A percentile compares a stretch with the other conserved stretches of the same genome.
These are phyloP conservation scores for Nemania sp. DNA, from an alignment of 2,329 filamentous ascomycete species.

Conservation along the genomic window DNA sequence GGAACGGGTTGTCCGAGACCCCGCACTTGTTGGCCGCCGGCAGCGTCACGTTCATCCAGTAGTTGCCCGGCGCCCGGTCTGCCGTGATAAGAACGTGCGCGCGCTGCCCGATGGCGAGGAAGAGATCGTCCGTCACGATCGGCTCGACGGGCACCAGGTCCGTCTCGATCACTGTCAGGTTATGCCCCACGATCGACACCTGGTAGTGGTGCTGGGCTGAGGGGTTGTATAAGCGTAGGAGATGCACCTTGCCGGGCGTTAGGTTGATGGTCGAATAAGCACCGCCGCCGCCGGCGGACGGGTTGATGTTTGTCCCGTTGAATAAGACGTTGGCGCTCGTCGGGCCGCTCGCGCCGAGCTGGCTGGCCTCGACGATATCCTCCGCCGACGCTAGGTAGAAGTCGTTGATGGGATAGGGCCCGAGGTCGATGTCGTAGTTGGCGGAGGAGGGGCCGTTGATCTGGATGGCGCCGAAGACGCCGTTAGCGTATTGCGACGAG, in stretches of 20 bases:
- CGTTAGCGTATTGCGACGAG: slow-evolving; percentile 45
- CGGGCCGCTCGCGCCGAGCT: background rate
- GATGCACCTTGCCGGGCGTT: background rate
- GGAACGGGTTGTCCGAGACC: background rate
- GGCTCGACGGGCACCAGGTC: slow-evolving; percentile 7
- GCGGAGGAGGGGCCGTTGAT: slow-evolving; percentile 63
- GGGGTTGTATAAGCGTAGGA: background rate
- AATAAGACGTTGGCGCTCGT: background rate
- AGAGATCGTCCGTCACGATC: slow-evolving; percentile 1
- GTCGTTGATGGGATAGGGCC: slow-evolving; percentile 61
- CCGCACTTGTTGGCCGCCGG: slow-evolving; percentile 1
- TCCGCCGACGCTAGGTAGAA: slow-evolving; percentile 37
- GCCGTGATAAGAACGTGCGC: slow-evolving; percentile 9
- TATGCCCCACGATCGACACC: background rate
- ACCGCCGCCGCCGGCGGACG: background rate
- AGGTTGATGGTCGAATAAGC: background rate
- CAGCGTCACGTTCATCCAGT: background rate
- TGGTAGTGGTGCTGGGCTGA: background rate
- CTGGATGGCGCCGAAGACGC: slow-evolving; percentile 63
- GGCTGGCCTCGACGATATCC: slow-evolving; percentile 1
- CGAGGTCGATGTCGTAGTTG: slow-evolving; percentile 67
- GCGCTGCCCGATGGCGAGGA: slow-evolving; percentile 7
- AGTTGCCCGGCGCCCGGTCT: background rate
- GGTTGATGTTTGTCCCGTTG: background rate
- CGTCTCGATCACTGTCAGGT: slow-evolving; percentile 3